A percentile compares a stretch with the other conserved stretches of the same genome.
Evolutionary conservation across 2,329 filamentous ascomycete genomes (phyloP).

Genomic region (Metarhizium rileyi): DNA sequence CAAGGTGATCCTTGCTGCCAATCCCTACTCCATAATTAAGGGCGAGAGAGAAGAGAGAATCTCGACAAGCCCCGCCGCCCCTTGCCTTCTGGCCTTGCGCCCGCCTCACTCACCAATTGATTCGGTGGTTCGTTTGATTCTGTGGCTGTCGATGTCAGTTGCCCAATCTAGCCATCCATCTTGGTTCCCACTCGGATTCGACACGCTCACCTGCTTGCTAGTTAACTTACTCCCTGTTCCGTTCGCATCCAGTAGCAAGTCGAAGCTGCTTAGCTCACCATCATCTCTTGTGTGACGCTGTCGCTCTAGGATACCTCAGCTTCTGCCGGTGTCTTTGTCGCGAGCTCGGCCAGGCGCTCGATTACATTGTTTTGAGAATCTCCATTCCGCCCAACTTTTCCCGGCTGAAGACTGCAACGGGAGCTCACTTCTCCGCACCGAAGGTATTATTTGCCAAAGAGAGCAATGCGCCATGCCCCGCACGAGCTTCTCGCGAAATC

Average conservation of each 20-base stretch:
- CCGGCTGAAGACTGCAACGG: neutral
- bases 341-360: neutral
- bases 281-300: neutral
- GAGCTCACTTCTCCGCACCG: neutral
- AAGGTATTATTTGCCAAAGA: neutral
- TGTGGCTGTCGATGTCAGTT: neutral
- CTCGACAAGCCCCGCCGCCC: neutral
- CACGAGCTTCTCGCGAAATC: slow-evolving; percentile 42
- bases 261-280: neutral
- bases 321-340: neutral
- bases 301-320: neutral
- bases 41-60: neutral
- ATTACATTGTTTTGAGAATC: neutral
- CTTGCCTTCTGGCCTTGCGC: neutral
- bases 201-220: neutral
- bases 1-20: too few species aligned
- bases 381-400: neutral
- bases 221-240: too few species aligned
- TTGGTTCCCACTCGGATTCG: neutral
- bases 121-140: neutral
- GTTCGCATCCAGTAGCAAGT: neutral
- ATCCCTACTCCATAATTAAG: too few species aligned
- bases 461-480: slow-evolving; percentile 28
- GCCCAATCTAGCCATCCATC: neutral
- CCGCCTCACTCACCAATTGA: too few species aligned